These are phyloP conservation scores for Hypoxylon rubiginosum DNA, from an alignment of 2,329 filamentous ascomycete species.

Conservation along the genomic window DNA sequence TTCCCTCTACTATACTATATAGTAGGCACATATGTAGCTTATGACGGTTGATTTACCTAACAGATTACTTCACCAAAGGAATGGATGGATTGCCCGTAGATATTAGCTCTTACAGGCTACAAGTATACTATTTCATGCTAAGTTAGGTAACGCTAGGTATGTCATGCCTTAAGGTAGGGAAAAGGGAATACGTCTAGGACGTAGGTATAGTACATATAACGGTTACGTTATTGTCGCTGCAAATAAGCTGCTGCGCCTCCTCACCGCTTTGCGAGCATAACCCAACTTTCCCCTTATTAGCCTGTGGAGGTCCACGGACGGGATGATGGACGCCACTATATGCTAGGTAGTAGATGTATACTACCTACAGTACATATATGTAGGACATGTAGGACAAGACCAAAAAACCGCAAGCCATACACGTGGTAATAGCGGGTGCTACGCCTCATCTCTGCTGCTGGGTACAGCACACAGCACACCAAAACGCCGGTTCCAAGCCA, in stretches of 20 bases:
- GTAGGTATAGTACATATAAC: not conserved
- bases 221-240: slow-evolving; percentile 23
- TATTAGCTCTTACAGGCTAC: too few relatives aligned
- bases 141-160: not conserved
- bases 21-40: too few relatives aligned
- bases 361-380: not conserved
- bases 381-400: slow-evolving; percentile 17
- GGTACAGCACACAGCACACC: slow-evolving; percentile 29
- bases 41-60: slow-evolving; percentile 1
- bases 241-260: slow-evolving; percentile 37
- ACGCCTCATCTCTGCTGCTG: slow-evolving; percentile 23
- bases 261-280: slow-evolving; percentile 31
- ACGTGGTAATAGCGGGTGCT: slow-evolving; percentile 36
- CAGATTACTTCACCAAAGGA: slow-evolving; percentile 1
- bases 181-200: not conserved
- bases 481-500: slow-evolving; percentile 24
- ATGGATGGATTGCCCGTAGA: too few relatives aligned
- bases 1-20: not conserved
- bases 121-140: not conserved
- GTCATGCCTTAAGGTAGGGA: not conserved
- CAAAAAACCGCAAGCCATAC: slow-evolving; percentile 12
- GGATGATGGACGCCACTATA: not conserved
- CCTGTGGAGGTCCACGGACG: slow-evolving; percentile 2
- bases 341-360: too few relatives aligned
- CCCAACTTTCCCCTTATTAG: slow-evolving; percentile 26